A percentile compares a stretch with the other conserved stretches of the same genome.
These are phyloP conservation scores for Lasiosphaeria hispida DNA, from an alignment of 495 filamentous ascomycete genomes.

Conservation along the genomic window DNA sequence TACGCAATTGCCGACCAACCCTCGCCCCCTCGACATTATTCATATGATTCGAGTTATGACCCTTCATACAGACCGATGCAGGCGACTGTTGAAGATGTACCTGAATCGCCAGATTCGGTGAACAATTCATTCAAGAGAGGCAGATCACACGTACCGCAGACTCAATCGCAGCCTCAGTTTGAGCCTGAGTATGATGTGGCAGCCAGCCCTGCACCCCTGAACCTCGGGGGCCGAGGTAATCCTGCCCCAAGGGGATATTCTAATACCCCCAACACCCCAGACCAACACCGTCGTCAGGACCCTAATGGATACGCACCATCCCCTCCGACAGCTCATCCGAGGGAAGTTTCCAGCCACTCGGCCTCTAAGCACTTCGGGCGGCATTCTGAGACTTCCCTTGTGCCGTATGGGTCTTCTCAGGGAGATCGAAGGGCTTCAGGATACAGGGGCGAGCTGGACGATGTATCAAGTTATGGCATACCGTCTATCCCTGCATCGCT, in stretches of 20 bases:
- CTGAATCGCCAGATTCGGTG: slow-evolving; percentile 44
- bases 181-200: slow-evolving; percentile 37
- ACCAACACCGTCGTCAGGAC: slow-evolving; percentile 15
- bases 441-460: slow-evolving; percentile 35
- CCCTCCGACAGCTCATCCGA: slow-evolving; percentile 5
- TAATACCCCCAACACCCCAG: not conserved
- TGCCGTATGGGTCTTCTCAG: slow-evolving; percentile 17
- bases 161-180: slow-evolving; percentile 25
- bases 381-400: slow-evolving; percentile 27
- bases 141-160: slow-evolving; percentile 32
- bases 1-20: slow-evolving; percentile 32
- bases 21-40: slow-evolving; percentile 45
- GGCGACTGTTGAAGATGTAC: slow-evolving; percentile 66
- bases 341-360: slow-evolving; percentile 18
- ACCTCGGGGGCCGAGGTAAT: slow-evolving; percentile 39
- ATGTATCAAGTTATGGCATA: slow-evolving; percentile 36
- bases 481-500: slow-evolving; percentile 63
- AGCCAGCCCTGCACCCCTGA: slow-evolving; percentile 49
- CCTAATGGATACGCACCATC: slow-evolving; percentile 18
- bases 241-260: slow-evolving; percentile 32
- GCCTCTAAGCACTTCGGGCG: slow-evolving; percentile 17
- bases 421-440: slow-evolving; percentile 20
- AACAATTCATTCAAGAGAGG: slow-evolving; percentile 46
- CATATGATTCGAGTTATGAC: slow-evolving; percentile 48
- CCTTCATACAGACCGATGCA: slow-evolving; percentile 55